Base-by-base conservation (phyloP, 2,329 filamentous ascomycete species). In the Coniochaeta pulveracea region DNA sequence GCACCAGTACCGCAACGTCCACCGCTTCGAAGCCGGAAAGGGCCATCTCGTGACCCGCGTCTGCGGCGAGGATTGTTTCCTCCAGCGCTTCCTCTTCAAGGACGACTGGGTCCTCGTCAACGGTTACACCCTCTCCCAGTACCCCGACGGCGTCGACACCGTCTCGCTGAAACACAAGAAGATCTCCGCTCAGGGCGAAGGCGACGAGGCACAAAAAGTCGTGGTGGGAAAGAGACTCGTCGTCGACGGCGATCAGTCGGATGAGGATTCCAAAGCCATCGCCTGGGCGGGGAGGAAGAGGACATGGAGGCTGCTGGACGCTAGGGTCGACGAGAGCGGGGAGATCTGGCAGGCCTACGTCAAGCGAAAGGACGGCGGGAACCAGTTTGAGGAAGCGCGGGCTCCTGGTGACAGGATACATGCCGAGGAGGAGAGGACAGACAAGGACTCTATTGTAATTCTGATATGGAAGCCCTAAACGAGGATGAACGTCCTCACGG, bases 21-120 rank as follows among this genome's bases (percentile, higher is more conserved):
- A 64, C 39, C 44, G 45, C 2, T 49, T 65, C 24, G 52, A 56
- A 12, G 50, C 58, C n/a, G 55, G 53, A 40, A 50, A 52, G 31
- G 61, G 58, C 1, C 61, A 64, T 39, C 45, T 58, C 9, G 54
- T 66, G 12, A 49, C 60, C 0, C 54, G 58, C 17, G 46, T 55
- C 7, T 64, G 62, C 40, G 63, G 63, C 14, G 60, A 64, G 34
- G 49, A 52, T 9, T 65, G 62, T 41, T 66, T 64, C 44, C 53
- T 66, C 40, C 61, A 65, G 42, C 57, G 61, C 6, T 66, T 62
- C 38, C 44, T 51, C 19, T 66, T 66, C 45, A 49, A 45, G 24
- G 61, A 64, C 43, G 52, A 56, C 42, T 68, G 63, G 63, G 51
- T 66, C 4, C 51, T 68, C 5, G 56, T 63, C 26, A 66, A 65